Base-by-base conservation (phyloP, 495 filamentous ascomycete genomes). In the Hypoxylon fuscum region DNA sequence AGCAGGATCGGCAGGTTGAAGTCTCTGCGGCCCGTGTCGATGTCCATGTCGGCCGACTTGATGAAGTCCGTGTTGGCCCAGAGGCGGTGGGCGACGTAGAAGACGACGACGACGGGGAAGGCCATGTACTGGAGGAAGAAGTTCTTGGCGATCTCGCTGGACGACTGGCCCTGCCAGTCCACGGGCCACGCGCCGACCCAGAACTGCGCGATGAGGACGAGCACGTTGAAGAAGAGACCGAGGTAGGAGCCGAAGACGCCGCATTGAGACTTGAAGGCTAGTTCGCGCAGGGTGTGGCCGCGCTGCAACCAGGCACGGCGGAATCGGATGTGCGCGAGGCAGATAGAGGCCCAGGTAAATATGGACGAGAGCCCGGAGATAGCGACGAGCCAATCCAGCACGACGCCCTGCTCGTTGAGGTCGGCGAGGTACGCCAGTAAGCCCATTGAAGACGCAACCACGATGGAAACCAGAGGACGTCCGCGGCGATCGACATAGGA, bases 331-430 rank as follows among this genome's bases (percentile, higher is more conserved):
- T 98, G 94, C 0, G 85, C 81, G 0, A 95, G 77, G 68, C 92
- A 96, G 72, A 97, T 91, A 35, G 89, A 92, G 46, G 87, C 88
- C 94, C 94, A 97, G 31, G 94, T 97, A 78, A 97, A 91, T 76
- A 97, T 88, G 17, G 89, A 90, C 0, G 90, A 93, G 9, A 98
- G 83, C 40, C 91, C 93, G 0, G 91, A 96, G 38, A 96, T 84
- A 32, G 94, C 91, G 59, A 96, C 82, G 80, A 98, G 89, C 94
- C 94, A 98, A 27, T 78, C 77, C 59, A 97, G 91, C 0, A 91
- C 90, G 1, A 83, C 75, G 12, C 79, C 76, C 68, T 91, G 79
- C 51, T 83, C 72, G 25, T 79, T 59, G 3, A 90, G 85, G 18
- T 89, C 89, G 27, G 91, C 88, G 12, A 96, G 79, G 78, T 89